Evolutionary conservation across 2,329 filamentous ascomycete genomes (phyloP), one percentile per base, ranked within the genome.

Genomic region (Stagonosporopsis cucurbitacearum): DNA sequence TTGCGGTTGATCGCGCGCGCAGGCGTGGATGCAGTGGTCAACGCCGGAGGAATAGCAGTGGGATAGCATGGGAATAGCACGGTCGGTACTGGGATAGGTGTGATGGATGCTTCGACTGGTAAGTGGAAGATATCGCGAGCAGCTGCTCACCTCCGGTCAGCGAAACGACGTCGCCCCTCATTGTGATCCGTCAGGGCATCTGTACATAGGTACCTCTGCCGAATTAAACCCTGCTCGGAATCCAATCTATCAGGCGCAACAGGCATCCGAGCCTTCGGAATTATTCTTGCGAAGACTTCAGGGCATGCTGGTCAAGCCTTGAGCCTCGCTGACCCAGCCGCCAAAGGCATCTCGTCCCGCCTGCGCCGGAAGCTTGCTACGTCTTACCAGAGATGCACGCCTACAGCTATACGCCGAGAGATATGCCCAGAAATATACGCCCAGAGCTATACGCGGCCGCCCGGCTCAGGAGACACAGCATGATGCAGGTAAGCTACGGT

Each of bases 291-390:
- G 55, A 62, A 62, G 56, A 60, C 61, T 57, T 54, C 57, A 63
- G 54, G 55, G 43, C 46, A 51, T 42, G 41, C 41, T 50, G 43
- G 50, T 49, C 64, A 60, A 67, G 60, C 64, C 57, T 66, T 56
- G 57, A 57, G 39, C 45, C 50, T 35, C 56, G 55, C 58, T 64
- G 52, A 63, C 60, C 60, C 65, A 60, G 48, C 44, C 47, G 55
- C 57, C 50, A 40, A 45, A 57, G 71, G 72, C 60, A 69, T 60
- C 61, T 60, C 71, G 67, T 73, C 71, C 72, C 72, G 72, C 65
- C 60, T 66, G 54, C 62, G 66, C 72, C 72, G 72, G 57, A 63
- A 66, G 56, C 50, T 61, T 66, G 42, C 54, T 43, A 56, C 25
- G 33, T 58, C 43, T 39, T 59, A n/a, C n/a, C n/a, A n/a, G n/a